Base-by-base conservation (phyloP, 768 basidiomycete species). In the Hygrocybe punicea region DNA sequence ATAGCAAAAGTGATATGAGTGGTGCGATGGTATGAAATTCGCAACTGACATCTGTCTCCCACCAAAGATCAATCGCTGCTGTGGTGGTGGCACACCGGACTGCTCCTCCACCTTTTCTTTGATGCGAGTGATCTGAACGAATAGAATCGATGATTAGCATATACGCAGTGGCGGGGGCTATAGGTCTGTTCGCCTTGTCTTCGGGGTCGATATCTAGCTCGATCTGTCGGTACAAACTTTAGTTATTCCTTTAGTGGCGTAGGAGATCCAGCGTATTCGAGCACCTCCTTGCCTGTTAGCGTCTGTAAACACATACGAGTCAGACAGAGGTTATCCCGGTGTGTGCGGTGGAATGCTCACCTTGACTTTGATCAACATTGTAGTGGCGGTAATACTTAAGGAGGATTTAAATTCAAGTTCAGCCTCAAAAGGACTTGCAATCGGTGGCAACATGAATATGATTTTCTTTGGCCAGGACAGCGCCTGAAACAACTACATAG, bases 31-130 rank as follows among this genome's bases (percentile, higher is more conserved):
- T 17, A 17, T 39, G 11, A 6, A 14, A n/a, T n/a, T n/a, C n/a
- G 39, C 17, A 24, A 76, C 83, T 73, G 72, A 98, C 96, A 98
- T 87, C 69, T 97, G 95, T 67, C 94, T 85, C 34, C 96, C 96
- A 66, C 83, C 74, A 71, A 87, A 97, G 70, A 98, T 98, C 66
- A 98, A 73, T 57, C 96, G 85, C 72, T 98, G 96, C 72, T 98
- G 96, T 42, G 80, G 91, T 59, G 96, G 96, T 21, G 96, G 96
- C 40, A 98, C 96, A 62, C 96, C 96, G 6, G 93, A 94, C 75
- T 98, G 95, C 77, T 98, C 95, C 72, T 98, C 96, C 8, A 98
- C 93, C 71, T 91, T 91, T 81, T 96, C 94, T 78, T 98, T 98
- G 75, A 98, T 93, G 63, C 91, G 84, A 46, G 84, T 79, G 66